Conservation (phyloP, 805 yeast genomes). For the Candida germanica region DNA sequence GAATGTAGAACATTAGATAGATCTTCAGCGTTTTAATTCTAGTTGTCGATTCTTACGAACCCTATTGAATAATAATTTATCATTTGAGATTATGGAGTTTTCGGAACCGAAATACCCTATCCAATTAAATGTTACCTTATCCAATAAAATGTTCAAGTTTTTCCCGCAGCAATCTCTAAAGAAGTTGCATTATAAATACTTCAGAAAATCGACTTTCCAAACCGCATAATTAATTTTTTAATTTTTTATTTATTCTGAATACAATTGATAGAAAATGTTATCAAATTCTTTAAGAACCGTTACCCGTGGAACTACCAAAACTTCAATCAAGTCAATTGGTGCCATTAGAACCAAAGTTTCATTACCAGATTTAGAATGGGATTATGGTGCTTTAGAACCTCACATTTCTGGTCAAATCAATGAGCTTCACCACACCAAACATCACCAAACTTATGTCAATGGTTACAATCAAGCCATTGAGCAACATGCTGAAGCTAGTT, state of each 20-base stretch:
- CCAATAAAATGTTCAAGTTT: constrained; percentile 7
- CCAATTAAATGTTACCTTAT: constrained; percentile 4
- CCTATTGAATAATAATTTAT: no score
- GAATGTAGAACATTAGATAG: no score
- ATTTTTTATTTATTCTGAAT: neutral
- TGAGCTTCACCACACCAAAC: constrained; percentile 48
- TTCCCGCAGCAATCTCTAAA: constrained; percentile 5
- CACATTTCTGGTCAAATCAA: constrained; percentile 45
- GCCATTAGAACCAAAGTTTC: constrained; percentile 28
- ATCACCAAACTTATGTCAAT: constrained; percentile 49
- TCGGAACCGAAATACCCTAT: constrained; percentile 1
- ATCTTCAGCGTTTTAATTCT: no score
- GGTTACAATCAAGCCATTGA: constrained; percentile 46
- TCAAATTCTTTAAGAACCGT: constrained; percentile 2
- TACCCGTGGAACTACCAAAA: constrained; percentile 3
- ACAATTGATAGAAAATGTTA: neutral
- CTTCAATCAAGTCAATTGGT: constrained; percentile 12
- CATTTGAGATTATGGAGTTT: no score
- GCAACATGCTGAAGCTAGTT: constrained; percentile 22
- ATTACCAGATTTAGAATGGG: constrained; percentile 46
- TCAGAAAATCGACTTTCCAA: constrained; percentile 1
- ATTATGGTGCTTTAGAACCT: constrained; percentile 47
- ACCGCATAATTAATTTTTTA: neutral
- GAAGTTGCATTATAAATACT: constrained; percentile 1
- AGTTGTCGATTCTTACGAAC: no score